Base-by-base conservation (phyloP, 805 yeast genomes). In the Torulaspora franciscae region DNA sequence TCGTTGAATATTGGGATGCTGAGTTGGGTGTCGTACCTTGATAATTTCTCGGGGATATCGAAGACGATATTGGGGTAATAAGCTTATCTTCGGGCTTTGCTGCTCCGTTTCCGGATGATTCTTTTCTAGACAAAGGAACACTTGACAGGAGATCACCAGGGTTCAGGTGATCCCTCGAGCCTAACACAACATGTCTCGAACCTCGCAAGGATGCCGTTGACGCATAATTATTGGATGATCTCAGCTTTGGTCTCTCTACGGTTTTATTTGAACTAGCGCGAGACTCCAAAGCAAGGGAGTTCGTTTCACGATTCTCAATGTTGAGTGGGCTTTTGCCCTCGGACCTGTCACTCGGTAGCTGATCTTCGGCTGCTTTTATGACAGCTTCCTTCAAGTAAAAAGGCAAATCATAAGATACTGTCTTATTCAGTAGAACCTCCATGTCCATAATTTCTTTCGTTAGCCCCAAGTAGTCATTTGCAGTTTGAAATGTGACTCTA, bases 401-500 rank as follows among this genome's bases (percentile, higher is more conserved):
- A 0, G 96, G 96, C 14, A 87, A 64, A 37, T 74, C 76, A 43
- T 68, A 64, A 15, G 67, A 55, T 0, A 73, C 66, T 11, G 65
- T 61, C 9, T 69, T 64, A 59, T 90, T 91, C 34, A 88, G 67
- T 22, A 72, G 70, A 6, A 76, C 66, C 58, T 91, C 99, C 13
- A 91, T 81, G 44, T 82, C 79, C 56, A 85, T 75, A 25, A 91
- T 80, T 56, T 89, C 96, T 14, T 76, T 70, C 0, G 97, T 88
- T 17, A 91, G 67, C 0, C 95, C 96, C 39, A 91, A 70, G 62
- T 91, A 93, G 50, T 79, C 76, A 61, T 90, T 93, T 7, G 93
- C 86, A 0, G 97, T 86, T 58, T 86, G 90, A 64, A 91, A 81
- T 0, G 98, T 91, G 7, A 93, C 96, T 53, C 95, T 77, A 61